Evolutionary conservation across 1,139 yeast genomes (phyloP), one percentile per base, ranked within the genome.

Genomic region (Suhomyces ambrosiae): DNA sequence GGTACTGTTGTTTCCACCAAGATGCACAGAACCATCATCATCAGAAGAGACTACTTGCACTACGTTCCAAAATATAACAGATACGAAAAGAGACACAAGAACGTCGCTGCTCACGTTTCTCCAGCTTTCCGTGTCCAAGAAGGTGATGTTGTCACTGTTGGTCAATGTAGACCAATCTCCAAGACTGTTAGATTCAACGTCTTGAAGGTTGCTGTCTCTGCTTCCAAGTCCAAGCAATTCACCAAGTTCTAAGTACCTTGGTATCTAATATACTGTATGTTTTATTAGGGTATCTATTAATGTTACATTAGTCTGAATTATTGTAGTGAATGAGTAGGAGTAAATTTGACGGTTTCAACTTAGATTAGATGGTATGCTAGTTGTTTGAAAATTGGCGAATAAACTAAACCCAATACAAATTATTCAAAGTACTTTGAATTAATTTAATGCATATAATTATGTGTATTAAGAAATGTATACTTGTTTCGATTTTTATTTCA

Each of bases 41-140:
- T 94, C 80, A 90, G 98, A 86, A 92, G 99, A 82, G 98, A 92
- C 71, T 94, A 94, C 94, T 88, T 94, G 75, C 99, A 94, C 82
- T 94, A 88, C 80, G 86, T 92, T 74, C 96, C 97, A 76, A 92
- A 94, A 86, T 92, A 92, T 83, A 92, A 90, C 95, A 90, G 99
- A 86, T 92, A 89, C 86, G 99, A 92, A 82, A 92, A 92, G 88
- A 90, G 99, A 82, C 99, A 92, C 88, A 94, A 92, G 94, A 94
- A 92, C 84, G 82, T 94, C 56, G 95, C 99, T 72, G 98, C 97
- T 65, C 99, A 92, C 82, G 88, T 94, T 66, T 90, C 97, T 56
- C 99, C 99, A 77, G 98, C 98, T 76, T 92, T 92, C 97, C 95
- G 99, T 82, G 97, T 90, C 65, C 79, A 79, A 72, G 97, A 90